A percentile compares a stretch with the other conserved stretches of the same genome.
Conservation (phyloP, 371 early-diverging fungal genomes). For the Apophysomyces elegans region DNA sequence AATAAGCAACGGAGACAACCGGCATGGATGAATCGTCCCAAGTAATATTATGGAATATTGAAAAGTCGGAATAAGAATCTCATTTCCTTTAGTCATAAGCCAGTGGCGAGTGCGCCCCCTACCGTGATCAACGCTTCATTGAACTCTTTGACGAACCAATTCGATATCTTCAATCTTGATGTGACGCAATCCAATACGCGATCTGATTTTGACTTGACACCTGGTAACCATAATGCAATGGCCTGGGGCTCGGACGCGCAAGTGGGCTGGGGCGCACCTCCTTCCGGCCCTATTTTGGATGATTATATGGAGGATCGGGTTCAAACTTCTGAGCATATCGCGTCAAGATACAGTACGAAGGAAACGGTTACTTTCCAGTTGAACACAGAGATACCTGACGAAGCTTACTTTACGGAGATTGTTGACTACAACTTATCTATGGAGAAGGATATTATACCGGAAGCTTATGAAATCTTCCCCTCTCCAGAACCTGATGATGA, state of each 20-base stretch:
- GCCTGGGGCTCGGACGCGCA: constrained; percentile 16
- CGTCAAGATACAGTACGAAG: constrained; percentile 17
- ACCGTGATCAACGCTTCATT: constrained; percentile 25
- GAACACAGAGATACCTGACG: constrained; percentile 36
- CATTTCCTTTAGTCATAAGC: background rate
- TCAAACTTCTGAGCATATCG: background rate
- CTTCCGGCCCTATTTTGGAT: background rate
- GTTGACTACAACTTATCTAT: constrained; percentile 34
- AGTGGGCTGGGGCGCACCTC: constrained; percentile 18
- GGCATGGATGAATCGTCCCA: background rate
- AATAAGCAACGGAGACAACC: background rate
- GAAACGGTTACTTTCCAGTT: constrained; percentile 17
- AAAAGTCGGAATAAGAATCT: too few relatives aligned
- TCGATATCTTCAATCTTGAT: constrained; percentile 13
- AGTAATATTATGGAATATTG: too few relatives aligned
- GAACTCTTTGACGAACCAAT: constrained; percentile 22
- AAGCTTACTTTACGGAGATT: constrained; percentile 28
- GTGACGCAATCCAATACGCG: background rate
- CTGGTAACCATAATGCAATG: constrained; percentile 5
- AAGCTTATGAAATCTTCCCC: constrained; percentile 28
- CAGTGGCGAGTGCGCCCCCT: constrained; percentile 4
- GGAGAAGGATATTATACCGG: constrained; percentile 31
- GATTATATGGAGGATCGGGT: constrained; percentile 11
- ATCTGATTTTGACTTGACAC: constrained; percentile 19
- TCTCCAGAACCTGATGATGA: constrained; percentile 16